Conservation (phyloP, 2,329 filamentous ascomycete species). For the Byssothecium circinans region DNA sequence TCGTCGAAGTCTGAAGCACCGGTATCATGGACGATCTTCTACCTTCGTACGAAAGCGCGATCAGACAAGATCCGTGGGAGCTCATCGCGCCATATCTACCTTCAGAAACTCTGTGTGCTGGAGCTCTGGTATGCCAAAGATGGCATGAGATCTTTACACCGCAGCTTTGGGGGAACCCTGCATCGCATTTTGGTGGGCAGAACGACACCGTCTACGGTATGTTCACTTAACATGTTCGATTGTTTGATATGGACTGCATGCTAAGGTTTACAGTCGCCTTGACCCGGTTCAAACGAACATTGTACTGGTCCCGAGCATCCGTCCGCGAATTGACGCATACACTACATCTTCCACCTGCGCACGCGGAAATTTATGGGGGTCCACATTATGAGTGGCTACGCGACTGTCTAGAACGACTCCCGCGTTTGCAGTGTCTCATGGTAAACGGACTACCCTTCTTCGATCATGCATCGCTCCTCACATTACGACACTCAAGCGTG, state of each 20-base stretch:
- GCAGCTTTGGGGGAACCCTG: slow-evolving; percentile 64
- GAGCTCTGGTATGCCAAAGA: slow-evolving; percentile 57
- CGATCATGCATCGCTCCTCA: slow-evolving; percentile 60
- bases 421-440: slow-evolving; percentile 61
- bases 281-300: slow-evolving; percentile 60
- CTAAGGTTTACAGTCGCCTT: slow-evolving; percentile 52
- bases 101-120: slow-evolving; percentile 59
- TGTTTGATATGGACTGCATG: not conserved
- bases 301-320: slow-evolving; percentile 55
- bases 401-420: slow-evolving; percentile 60
- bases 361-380: slow-evolving; percentile 63
- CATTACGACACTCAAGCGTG: slow-evolving; percentile 45
- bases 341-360: slow-evolving; percentile 61
- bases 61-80: slow-evolving; percentile 57
- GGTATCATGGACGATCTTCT: slow-evolving; percentile 57
- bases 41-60: slow-evolving; percentile 62
- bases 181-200: slow-evolving; percentile 62
- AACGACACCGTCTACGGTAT: slow-evolving; percentile 62
- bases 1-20: too few species aligned
- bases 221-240: not conserved
- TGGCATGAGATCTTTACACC: slow-evolving; percentile 63
- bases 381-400: slow-evolving; percentile 62
- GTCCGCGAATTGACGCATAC: slow-evolving; percentile 63
- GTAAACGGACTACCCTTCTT: slow-evolving; percentile 63
- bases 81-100: slow-evolving; percentile 60